phyloP scores from a whole-genome alignment of 2,329 filamentous ascomycete species.

The Monosporascus sp. region DNA sequence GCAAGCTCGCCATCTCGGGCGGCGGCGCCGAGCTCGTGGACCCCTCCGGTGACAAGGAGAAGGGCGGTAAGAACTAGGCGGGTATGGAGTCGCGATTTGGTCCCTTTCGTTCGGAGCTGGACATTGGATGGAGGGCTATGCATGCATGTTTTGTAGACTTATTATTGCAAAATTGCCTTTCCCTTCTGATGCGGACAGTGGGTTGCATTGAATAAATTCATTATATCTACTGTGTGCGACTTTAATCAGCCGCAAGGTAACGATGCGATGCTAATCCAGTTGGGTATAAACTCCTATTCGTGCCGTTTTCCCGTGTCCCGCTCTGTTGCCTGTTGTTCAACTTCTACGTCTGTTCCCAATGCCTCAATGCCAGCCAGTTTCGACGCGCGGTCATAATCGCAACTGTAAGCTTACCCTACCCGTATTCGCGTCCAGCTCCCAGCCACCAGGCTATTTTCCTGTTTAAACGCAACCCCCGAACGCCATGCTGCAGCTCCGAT shows the following conservation, averaged over 20 bases:
- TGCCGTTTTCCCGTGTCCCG: too few relatives aligned
- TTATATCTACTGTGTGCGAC: too few relatives aligned
- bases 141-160: too few relatives aligned
- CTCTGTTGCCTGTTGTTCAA: not conserved
- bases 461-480: conserved; percentile 2
- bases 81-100: not conserved
- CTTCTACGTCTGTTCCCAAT: conserved; percentile 8
- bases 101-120: not conserved
- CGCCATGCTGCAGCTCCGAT: conserved; percentile 1
- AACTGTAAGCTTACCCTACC: not conserved
- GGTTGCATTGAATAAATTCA: too few relatives aligned
- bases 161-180: too few relatives aligned
- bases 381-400: not conserved
- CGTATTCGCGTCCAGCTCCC: not conserved
- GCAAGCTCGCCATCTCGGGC: conserved; percentile 78
- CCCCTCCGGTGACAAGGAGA: conserved; percentile 10
- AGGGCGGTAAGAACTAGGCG: conserved; percentile 22
- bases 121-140: too few relatives aligned
- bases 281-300: conserved; percentile 8
- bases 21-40: conserved; percentile 69
- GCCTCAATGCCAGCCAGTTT: not conserved
- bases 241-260: too few relatives aligned
- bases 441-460: conserved; percentile 4
- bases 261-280: not conserved
- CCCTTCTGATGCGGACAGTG: too few relatives aligned